Conservation (phyloP, 139 green algal genomes). For the Coelastrella sp. region DNA sequence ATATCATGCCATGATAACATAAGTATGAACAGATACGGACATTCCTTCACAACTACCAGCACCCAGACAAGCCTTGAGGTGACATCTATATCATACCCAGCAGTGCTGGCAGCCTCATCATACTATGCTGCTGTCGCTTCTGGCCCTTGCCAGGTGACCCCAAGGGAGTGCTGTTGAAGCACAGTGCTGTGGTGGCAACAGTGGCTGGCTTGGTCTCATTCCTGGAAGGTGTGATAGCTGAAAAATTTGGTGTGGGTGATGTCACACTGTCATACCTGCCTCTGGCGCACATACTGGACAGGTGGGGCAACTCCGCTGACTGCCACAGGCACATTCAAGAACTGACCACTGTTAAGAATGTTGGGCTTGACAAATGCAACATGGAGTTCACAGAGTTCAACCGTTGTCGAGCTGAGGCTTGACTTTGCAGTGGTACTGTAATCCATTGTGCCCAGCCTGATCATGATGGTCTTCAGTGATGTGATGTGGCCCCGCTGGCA, state of each 20-base stretch:
- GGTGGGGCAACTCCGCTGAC: constrained; percentile 40
- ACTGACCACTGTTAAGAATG: too few species aligned
- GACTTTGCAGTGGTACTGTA: too few species aligned
- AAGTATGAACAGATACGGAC: too few species aligned
- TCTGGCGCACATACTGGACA: constrained; percentile 95
- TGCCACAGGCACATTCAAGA: too few species aligned
- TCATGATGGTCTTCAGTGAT: too few species aligned
- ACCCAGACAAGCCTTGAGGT: neutral
- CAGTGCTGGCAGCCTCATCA: neutral
- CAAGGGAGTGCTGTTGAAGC: constrained; percentile 89
- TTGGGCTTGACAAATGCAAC: too few species aligned
- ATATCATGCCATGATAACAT: too few species aligned
- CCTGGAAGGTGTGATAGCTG: constrained; percentile 73
- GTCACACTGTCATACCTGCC: constrained; percentile 76
- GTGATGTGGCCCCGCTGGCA: too few species aligned
- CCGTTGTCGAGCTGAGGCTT: too few species aligned
- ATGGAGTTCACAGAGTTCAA: too few species aligned
- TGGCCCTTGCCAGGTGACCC: constrained; percentile 55
- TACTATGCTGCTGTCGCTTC: neutral
- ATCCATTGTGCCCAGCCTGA: too few species aligned
- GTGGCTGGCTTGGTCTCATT: constrained; percentile 54
- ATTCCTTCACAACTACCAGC: neutral
- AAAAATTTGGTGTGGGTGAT: constrained; percentile 70
- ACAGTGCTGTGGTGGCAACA: constrained; percentile 71
- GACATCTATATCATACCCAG: too few species aligned